Evolutionary conservation across 2,329 filamentous ascomycete species (phyloP).

Genomic region (Fusarium sambucinum): DNA sequence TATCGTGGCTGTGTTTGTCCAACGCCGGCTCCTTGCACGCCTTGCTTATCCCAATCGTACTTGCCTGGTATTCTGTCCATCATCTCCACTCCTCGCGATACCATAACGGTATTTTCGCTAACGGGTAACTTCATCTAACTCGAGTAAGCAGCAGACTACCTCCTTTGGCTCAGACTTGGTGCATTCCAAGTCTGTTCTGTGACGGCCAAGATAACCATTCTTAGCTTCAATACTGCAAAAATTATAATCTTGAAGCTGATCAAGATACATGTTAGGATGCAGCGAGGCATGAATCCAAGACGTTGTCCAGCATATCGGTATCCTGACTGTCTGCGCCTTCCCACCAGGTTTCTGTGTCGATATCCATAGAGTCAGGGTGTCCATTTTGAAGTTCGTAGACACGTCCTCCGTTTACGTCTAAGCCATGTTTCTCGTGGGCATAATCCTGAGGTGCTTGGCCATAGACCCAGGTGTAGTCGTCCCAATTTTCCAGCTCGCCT

Average conservation of each 20-base stretch:
- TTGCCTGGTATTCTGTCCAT: conserved; percentile 17
- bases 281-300: conserved; percentile 68
- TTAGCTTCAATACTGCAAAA: background rate
- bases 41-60: conserved; percentile 33
- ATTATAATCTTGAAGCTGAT: background rate
- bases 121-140: conserved; percentile 2
- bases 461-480: conserved; percentile 68
- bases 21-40: conserved; percentile 46
- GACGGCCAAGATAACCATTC: background rate
- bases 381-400: conserved; percentile 61
- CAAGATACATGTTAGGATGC: conserved; percentile 51
- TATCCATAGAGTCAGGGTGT: conserved; percentile 68
- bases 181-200: background rate
- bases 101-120: background rate
- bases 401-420: conserved; percentile 54
- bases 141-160: background rate
- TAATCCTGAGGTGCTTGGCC: conserved; percentile 49
- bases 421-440: conserved; percentile 48
- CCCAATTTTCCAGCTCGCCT: conserved; percentile 77
- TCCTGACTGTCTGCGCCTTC: conserved; percentile 69
- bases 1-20: conserved; percentile 35
- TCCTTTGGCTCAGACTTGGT: background rate
- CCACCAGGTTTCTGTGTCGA: conserved; percentile 71
- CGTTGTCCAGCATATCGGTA: conserved; percentile 64
- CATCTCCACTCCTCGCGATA: background rate